These are phyloP conservation scores for Penstemon eatonii DNA, from an alignment of 257 asterid species.

Conservation along the genomic window DNA sequence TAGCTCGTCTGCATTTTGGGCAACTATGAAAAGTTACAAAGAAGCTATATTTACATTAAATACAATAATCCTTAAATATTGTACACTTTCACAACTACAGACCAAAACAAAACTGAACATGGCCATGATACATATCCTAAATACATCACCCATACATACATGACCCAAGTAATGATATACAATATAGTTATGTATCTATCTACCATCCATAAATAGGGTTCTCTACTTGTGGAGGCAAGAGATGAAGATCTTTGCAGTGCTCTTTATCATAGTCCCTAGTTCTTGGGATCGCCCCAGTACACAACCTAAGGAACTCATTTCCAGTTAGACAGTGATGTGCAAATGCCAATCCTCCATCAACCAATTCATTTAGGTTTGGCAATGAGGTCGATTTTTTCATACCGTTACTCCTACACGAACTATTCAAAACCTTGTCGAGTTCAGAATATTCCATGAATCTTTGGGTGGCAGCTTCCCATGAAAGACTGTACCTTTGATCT, in stretches of 20 bases:
- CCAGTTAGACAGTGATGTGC: conserved; percentile 91
- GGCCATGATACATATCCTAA: conserved; percentile 14
- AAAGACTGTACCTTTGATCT: conserved; percentile 72
- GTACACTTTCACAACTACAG: conserved; percentile 17
- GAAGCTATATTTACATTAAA: conserved; percentile 35
- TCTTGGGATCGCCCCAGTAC: conserved; percentile 87
- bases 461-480: conserved; percentile 99
- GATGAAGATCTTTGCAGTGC: conserved; percentile 76
- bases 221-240: conserved; percentile 83
- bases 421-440: conserved; percentile 59
- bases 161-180: conserved; percentile 39
- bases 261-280: conserved; percentile 73
- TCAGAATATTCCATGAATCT: conserved; percentile 87
- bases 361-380: conserved; percentile 66
- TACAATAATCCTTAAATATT: neutral
- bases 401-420: conserved; percentile 27
- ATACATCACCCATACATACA: conserved; percentile 29
- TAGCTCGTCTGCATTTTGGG: too few species aligned
- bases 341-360: conserved; percentile 88
- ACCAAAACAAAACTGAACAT: conserved; percentile 23
- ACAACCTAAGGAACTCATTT: conserved; percentile 76
- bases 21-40: neutral
- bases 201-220: conserved; percentile 97
- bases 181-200: conserved; percentile 34
- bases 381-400: conserved; percentile 59